Base-by-base conservation (phyloP, 768 basidiomycete species). In the Baorangia bicolor region DNA sequence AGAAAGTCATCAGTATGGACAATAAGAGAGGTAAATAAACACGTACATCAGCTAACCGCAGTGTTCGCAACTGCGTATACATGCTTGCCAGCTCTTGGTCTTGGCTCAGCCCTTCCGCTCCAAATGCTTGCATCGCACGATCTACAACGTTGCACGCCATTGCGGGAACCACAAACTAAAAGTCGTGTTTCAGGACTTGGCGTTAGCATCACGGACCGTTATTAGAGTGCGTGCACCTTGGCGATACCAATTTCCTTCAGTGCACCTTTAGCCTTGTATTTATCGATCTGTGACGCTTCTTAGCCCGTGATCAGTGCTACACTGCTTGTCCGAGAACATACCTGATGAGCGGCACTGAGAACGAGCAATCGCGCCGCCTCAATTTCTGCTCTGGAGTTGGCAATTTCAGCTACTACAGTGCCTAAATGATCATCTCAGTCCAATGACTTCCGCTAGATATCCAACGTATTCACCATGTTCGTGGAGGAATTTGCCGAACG, bases 231-330 rank as follows among this genome's bases (percentile, higher is more conserved):
- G 13, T 74, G 39, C 58, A 90, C 96, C 81, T 99, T 99, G 41
- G 97, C 94, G 56, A 98, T 92, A 23, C 93, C 95, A 64, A 99
- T 98, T 72, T 98, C 97, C 73, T 97, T 96, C 69, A 98, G 66
- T 0, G 97, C 97, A 30, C 92, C 94, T 71, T 98, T 99, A 2
- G 97, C 92, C 59, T 88, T 84, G 64, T 84, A 78, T 58, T 86
- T 88, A 75, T 99, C 97, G 60, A 98, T 94, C 88, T 94, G 62
- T 34, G 25, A 46, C 14, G 12, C n/a, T 23, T 10, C 20, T 66
- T 27, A 66, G 60, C 25, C 16, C 10, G 9, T 28, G 33, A 21
- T n/a, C 20, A 3, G 25, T 9, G 20, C 18, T 14, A 46, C 23
- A 14, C 42, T 16, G 14, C 47, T 38, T 27, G 30, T 27, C 20